Evolutionary conservation across 352 stramenopile genomes (phyloP).

Genomic region (Blastocystis sp.): DNA sequence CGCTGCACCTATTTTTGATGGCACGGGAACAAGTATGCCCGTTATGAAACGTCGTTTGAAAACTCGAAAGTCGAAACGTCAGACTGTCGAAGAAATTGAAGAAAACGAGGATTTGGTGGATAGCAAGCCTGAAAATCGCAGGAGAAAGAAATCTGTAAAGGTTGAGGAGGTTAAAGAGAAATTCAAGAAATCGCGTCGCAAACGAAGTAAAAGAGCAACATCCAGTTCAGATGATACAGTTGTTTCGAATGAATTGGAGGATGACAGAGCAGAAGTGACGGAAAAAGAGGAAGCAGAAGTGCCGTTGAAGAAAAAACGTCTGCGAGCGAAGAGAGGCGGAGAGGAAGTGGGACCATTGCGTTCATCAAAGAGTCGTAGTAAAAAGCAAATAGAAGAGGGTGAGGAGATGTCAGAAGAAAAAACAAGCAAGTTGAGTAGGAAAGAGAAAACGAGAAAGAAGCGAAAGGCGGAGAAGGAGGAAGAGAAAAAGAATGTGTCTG

Average conservation of each 20-base stretch:
- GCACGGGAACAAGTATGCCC: too few species aligned
- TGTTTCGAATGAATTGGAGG: background rate
- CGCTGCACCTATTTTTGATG: too few species aligned
- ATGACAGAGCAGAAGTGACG: background rate
- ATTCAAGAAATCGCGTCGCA: background rate
- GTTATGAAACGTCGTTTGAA: background rate
- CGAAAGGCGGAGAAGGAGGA: background rate
- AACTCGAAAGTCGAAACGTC: background rate
- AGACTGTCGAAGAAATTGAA: background rate
- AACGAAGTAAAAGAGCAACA: background rate
- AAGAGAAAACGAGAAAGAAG: too few species aligned
- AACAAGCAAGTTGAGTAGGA: background rate
- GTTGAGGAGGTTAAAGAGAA: background rate
- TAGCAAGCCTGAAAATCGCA: too few species aligned
- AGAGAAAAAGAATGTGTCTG: background rate
- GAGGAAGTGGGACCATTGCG: background rate
- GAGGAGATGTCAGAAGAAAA: background rate
- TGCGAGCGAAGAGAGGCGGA: background rate
- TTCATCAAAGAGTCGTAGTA: background rate
- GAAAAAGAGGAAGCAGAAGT: background rate
- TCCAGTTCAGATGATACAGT: background rate
- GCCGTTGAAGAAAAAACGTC: background rate
- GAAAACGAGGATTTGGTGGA: background rate
- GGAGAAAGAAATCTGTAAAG: too few species aligned
- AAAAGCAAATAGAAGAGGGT: background rate